phyloP scores from a whole-genome alignment of 495 filamentous ascomycete genomes.

The Tricharina praecox region DNA sequence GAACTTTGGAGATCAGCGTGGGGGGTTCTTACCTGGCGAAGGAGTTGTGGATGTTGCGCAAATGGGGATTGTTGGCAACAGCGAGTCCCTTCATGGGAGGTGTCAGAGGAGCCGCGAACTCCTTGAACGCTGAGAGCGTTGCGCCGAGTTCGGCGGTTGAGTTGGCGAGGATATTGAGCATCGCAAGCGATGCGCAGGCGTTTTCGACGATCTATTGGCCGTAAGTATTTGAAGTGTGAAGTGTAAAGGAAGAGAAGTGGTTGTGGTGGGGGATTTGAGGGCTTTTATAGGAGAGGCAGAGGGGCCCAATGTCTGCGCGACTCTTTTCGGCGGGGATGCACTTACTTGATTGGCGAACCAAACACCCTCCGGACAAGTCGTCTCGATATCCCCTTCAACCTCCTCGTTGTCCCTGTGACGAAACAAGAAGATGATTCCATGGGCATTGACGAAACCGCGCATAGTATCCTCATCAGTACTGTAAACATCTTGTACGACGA shows the following conservation, averaged over 20 bases:
- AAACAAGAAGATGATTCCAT: slow-evolving; percentile 73
- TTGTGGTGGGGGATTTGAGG: slow-evolving; percentile 27
- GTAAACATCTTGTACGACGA: slow-evolving; percentile 65
- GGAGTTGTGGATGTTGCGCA: slow-evolving; percentile 71
- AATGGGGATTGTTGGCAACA: slow-evolving; percentile 55
- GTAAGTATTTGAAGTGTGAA: not conserved
- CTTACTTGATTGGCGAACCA: slow-evolving; percentile 98
- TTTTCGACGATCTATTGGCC: slow-evolving; percentile 49
- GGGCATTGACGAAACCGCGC: slow-evolving; percentile 48
- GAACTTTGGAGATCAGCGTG: too few relatives aligned
- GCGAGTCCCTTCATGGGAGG: slow-evolving; percentile 59
- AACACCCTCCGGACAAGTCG: slow-evolving; percentile 44
- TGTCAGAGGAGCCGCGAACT: slow-evolving; percentile 46
- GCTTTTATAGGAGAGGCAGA: too few relatives aligned
- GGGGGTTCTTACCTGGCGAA: too few relatives aligned
- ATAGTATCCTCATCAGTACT: too few relatives aligned
- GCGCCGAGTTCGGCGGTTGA: slow-evolving; percentile 47
- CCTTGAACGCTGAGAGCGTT: slow-evolving; percentile 50
- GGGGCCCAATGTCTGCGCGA: too few relatives aligned
- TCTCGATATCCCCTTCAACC: slow-evolving; percentile 24
- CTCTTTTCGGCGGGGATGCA: too few relatives aligned
- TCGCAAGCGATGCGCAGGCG: slow-evolving; percentile 72
- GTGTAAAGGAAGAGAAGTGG: not conserved
- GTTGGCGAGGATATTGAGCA: slow-evolving; percentile 88
- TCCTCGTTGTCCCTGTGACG: slow-evolving; percentile 44